Evolutionary conservation across 83 land plant genomes (phyloP), one percentile per base, ranked within the genome.

Genomic region (Picea abies): DNA sequence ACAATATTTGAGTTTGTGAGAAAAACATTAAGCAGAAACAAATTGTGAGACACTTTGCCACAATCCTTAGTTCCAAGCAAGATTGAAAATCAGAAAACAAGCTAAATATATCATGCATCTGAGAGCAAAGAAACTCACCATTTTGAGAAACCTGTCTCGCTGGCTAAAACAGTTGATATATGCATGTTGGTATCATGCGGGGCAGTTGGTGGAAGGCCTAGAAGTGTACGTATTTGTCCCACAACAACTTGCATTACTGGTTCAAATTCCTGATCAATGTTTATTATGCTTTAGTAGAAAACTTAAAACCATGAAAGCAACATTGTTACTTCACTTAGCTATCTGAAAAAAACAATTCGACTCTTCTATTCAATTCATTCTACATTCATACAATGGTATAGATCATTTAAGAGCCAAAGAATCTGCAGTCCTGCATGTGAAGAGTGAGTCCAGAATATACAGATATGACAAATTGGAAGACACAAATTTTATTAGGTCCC

Each of bases 191-290:
- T 76, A 69, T 66, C 72, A 29, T 81, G 70, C 11, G 82, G 15
- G 47, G 85, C 78, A 39, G 78, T 79, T 2, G 99, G 86, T 64
- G 92, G 88, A 73, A 97, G 90, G 65, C 98, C 99, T 89, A 96
- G 94, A 60, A 96, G 93, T 81, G 88, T 89, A 69, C 99, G 92
- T 39, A 96, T 76, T 82, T 97, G 99, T 37, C 99, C 98, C 67
- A 96, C 79, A 80, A 96, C 84, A n/a, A 93, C 91, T 81, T 92
- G 89, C 87, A 94, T 85, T 29, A 94, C 80, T 47, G 87, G 87
- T 72, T 89, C 90, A 82, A 94, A 91, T 47, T 97, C 98, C 99
- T 97, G 91, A 80, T 81, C 72, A 35, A 85, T 41, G 44, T 41
- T 41, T 72, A 39, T 9, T 44, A 3, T 37, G 76, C 22, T 44